Conservation (phyloP, 2,329 filamentous ascomycete species). For the Alternaria triticimaculans region DNA sequence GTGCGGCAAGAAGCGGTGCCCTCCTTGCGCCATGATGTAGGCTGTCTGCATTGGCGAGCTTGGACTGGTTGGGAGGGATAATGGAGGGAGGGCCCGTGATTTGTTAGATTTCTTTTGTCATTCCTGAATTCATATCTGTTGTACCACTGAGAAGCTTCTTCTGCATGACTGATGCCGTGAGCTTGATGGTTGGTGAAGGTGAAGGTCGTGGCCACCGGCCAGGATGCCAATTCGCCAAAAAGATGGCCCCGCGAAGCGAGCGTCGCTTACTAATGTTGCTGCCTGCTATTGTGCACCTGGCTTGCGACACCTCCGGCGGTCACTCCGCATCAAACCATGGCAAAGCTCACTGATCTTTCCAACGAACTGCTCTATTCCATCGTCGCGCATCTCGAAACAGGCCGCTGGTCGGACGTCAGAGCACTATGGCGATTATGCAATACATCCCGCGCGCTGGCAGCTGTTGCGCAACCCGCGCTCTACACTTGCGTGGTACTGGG, state of each 20-base stretch:
- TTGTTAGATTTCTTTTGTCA: background rate
- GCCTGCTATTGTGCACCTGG: background rate
- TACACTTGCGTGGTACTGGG: conserved; percentile 7
- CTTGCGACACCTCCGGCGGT: background rate
- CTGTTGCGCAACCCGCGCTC: conserved; percentile 13
- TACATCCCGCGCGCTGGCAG: conserved; percentile 3
- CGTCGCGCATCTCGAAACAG: conserved; percentile 1
- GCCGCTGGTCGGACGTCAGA: background rate
- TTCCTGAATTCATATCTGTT: background rate
- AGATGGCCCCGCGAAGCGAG: background rate
- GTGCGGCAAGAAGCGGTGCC: background rate
- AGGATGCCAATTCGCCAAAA: background rate
- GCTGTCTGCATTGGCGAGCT: background rate
- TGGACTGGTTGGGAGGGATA: background rate
- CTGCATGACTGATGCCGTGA: background rate
- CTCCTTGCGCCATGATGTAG: background rate
- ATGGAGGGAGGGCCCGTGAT: background rate
- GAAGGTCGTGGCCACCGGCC: background rate
- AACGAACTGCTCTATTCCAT: conserved; percentile 12
- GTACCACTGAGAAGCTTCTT: background rate
- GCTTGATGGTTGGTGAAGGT: background rate
- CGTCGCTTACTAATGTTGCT: background rate
- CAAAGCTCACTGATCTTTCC: conserved; percentile 6
- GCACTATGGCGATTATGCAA: conserved; percentile 7
- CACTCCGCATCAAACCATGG: background rate